Evolutionary conservation across 192 early-diverging fungal genomes (phyloP).

Genomic region (Backusella macrospora): DNA sequence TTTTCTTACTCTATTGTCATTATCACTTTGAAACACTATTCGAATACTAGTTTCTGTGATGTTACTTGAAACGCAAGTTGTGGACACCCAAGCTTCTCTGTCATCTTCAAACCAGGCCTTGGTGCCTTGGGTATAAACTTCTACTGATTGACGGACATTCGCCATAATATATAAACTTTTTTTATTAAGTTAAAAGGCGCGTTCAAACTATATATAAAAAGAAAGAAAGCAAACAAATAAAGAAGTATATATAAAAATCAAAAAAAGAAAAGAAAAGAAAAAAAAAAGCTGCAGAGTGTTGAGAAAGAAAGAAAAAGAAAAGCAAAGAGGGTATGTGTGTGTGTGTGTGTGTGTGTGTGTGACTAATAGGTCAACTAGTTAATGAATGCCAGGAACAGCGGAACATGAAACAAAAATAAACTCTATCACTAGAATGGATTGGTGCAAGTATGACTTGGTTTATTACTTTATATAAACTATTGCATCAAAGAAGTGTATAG

Average conservation of each 20-base stretch:
- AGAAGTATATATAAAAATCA: neutral
- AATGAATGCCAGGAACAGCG: conserved; percentile 5
- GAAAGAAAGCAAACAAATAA: neutral
- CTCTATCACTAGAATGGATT: conserved; percentile 7
- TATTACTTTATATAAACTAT: neutral
- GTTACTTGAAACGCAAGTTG: conserved; percentile 56
- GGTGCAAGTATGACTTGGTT: conserved; percentile 9
- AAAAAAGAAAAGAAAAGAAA: neutral
- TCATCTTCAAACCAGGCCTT: conserved; percentile 90
- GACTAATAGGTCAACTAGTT: neutral
- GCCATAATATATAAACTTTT: neutral
- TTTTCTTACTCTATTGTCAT: conserved; percentile 21
- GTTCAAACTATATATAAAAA: neutral
- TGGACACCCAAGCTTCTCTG: conserved; percentile 85
- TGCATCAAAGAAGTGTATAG: too few relatives aligned
- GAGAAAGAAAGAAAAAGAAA: neutral
- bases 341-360: neutral
- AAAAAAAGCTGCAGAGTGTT: too few relatives aligned
- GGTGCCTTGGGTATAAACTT: conserved; percentile 72
- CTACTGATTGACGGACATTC: conserved; percentile 46
- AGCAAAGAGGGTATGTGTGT: neutral
- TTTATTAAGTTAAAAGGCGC: neutral
- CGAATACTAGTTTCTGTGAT: conserved; percentile 61
- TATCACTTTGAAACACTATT: conserved; percentile 64
- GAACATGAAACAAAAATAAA: conserved; percentile 9